Percentiles rank a stretch among this genome's conserved stretches.
These are phyloP conservation scores for Colletotrichum sublineola DNA, from an alignment of 2,329 filamentous ascomycete species.

Conservation along the genomic window DNA sequence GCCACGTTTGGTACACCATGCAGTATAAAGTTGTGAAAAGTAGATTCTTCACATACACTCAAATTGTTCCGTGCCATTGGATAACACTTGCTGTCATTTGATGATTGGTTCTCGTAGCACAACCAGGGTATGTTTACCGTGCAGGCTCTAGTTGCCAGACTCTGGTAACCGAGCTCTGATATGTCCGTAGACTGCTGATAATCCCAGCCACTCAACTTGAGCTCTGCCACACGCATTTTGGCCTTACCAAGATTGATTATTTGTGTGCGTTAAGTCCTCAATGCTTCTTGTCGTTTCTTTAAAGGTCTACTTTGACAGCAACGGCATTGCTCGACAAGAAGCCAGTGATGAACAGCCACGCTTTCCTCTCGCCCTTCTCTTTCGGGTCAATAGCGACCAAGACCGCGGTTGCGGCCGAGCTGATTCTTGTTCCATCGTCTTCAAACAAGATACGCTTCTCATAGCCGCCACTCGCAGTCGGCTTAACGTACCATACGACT, in stretches of 20 bases:
- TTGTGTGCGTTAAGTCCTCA: not conserved
- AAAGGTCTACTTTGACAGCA: conserved; percentile 66
- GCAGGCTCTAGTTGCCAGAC: not conserved
- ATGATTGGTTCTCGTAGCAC: not conserved
- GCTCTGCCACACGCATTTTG: not conserved
- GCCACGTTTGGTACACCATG: not conserved
- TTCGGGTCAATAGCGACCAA: conserved; percentile 66
- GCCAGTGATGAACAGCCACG: conserved; percentile 71
- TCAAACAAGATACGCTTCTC: conserved; percentile 66
- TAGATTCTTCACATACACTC: not conserved
- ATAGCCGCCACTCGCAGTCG: conserved; percentile 49
- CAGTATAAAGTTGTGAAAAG: not conserved
- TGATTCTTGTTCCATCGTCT: conserved; percentile 66
- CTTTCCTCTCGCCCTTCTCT: conserved; percentile 60
- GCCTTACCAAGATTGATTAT: accelerated
- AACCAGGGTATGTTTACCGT: not conserved
- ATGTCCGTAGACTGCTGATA: not conserved
- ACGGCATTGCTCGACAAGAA: conserved; percentile 63
- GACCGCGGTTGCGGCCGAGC: conserved; percentile 64
- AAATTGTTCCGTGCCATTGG: not conserved
- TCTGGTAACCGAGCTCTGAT: not conserved
- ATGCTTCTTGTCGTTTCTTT: not conserved
- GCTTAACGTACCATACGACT: conserved; percentile 60
- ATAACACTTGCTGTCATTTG: not conserved
- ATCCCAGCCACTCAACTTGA: no score